Evolutionary conservation across 2,329 filamentous ascomycete species (phyloP).

Genomic region (Pseudogymnoascus sp.): DNA sequence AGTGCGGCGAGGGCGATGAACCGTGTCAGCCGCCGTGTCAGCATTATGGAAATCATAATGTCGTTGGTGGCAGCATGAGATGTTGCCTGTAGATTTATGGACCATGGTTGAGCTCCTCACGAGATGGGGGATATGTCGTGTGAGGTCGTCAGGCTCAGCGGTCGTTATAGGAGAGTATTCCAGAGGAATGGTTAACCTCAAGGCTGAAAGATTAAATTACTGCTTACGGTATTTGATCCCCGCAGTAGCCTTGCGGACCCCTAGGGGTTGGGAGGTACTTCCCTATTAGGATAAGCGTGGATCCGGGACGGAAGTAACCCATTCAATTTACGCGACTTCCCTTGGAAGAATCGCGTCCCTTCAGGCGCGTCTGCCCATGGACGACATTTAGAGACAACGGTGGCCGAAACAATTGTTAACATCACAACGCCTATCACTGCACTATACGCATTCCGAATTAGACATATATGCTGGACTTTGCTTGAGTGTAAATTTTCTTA

Average conservation of each 20-base stretch:
- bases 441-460: not conserved
- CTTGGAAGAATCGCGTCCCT: constrained; percentile 1
- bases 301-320: not conserved
- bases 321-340: not conserved
- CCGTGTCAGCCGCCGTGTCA: not conserved
- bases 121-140: not conserved
- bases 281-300: not conserved
- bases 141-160: not conserved
- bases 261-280: not conserved
- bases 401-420: constrained; percentile 2
- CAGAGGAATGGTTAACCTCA: not conserved
- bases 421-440: not conserved
- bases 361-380: not conserved
- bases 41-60: not conserved
- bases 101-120: not conserved
- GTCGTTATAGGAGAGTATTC: not conserved
- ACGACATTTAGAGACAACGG: not conserved
- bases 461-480: not conserved
- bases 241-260: not conserved
- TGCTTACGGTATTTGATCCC: not conserved
- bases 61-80: not conserved
- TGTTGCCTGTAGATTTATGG: not conserved
- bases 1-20: not conserved
- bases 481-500: not conserved
- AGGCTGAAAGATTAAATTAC: not conserved